A percentile compares a stretch with the other conserved stretches of the same genome.
Evolutionary conservation across 1,139 yeast genomes (phyloP).

Genomic region (Meyerozyma elateridarum): DNA sequence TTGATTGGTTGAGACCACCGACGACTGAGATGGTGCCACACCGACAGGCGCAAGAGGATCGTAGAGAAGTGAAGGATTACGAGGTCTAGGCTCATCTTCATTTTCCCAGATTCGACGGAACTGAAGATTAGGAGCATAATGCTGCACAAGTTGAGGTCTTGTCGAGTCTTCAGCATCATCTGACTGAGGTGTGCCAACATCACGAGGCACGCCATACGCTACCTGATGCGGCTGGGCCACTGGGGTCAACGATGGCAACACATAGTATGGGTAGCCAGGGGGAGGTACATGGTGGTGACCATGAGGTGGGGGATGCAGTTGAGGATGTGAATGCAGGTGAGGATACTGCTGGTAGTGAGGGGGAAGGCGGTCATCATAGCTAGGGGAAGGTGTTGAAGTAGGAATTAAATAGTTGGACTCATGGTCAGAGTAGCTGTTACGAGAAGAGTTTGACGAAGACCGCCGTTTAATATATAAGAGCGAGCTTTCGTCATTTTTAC

Average conservation of each 20-base stretch:
- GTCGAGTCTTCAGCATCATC: conserved; percentile 1
- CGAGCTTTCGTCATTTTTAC: conserved; percentile 66
- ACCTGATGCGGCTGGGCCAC: background rate
- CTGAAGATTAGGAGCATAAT: conserved; percentile 28
- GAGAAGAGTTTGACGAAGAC: conserved; percentile 30
- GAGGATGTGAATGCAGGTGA: conserved; percentile 6
- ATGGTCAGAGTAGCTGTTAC: conserved; percentile 13
- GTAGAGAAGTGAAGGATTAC: conserved; percentile 9
- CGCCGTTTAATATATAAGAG: conserved; percentile 67
- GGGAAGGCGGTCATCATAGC: conserved; percentile 7
- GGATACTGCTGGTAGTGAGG: conserved; percentile 4
- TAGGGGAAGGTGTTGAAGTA: conserved; percentile 13
- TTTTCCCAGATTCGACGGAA: conserved; percentile 40
- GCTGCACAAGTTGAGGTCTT: conserved; percentile 11
- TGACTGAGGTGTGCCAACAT: background rate
- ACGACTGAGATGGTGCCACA: conserved; percentile 1
- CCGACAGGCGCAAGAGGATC: conserved; percentile 9
- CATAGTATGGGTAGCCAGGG: conserved; percentile 5
- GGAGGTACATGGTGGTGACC: conserved; percentile 4
- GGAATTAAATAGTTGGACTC: conserved; percentile 7
- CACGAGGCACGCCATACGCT: background rate
- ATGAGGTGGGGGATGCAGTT: conserved; percentile 1
- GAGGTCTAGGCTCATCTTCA: conserved; percentile 9
- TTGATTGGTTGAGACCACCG: conserved; percentile 1
- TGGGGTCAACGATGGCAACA: background rate